Conservation (phyloP, 176 grass and related monocot genomes). For the Carex parvula region DNA sequence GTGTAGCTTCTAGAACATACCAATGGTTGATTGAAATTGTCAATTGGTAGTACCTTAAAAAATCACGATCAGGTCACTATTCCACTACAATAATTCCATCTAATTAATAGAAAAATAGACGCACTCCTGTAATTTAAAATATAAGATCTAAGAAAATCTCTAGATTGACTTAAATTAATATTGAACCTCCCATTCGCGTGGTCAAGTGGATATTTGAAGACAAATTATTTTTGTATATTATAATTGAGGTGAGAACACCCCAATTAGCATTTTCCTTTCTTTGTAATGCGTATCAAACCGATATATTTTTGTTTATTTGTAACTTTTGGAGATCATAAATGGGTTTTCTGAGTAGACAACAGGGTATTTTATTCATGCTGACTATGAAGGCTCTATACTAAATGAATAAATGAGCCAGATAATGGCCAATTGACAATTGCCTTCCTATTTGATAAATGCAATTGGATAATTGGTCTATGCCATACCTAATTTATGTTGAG, state of each 20-base stretch:
- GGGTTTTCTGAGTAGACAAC: neutral
- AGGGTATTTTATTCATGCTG: constrained; percentile 8
- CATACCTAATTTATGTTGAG: neutral
- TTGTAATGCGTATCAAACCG: too few species aligned
- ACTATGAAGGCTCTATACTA: neutral
- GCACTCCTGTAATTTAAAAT: neutral
- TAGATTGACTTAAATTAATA: neutral
- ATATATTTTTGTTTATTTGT: too few species aligned
- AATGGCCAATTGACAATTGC: neutral
- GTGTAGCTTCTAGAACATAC: neutral
- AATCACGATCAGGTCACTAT: neutral
- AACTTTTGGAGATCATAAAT: too few species aligned
- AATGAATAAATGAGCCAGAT: constrained; percentile 5
- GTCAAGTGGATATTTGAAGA: neutral
- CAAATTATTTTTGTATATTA: neutral
- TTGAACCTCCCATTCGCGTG: neutral
- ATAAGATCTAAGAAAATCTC: too few species aligned
- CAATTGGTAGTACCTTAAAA: neutral
- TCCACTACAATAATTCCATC: neutral
- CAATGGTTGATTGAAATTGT: neutral
- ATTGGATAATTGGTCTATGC: neutral
- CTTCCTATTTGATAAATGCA: neutral
- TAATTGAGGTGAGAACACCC: neutral
- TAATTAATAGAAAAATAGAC: neutral
- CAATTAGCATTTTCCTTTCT: neutral